Evolutionary conservation across 192 early-diverging fungal species (phyloP).

Genomic region (Linnemannia exigua): DNA sequence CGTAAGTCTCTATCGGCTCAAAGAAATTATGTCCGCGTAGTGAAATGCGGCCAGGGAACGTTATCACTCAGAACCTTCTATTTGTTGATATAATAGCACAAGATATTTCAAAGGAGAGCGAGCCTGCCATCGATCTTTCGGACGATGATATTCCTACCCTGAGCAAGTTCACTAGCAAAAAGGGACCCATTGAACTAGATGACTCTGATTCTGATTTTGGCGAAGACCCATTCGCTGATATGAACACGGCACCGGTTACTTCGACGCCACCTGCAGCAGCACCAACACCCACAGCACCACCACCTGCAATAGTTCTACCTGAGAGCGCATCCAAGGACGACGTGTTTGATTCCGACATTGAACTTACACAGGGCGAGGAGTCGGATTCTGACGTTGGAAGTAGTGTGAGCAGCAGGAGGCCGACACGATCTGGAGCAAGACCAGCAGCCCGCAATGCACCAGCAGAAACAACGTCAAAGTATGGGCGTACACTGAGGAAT

Average conservation of each 20-base stretch:
- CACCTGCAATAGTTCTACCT: not conserved
- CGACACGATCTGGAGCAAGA: not conserved
- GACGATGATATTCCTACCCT: slow-evolving; percentile 37
- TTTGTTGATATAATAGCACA: not conserved
- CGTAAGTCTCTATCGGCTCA: not conserved
- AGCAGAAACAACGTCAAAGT: not conserved
- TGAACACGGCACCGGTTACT: not conserved
- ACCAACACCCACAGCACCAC: not conserved
- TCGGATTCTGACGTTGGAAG: not conserved
- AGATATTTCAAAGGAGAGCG: not conserved
- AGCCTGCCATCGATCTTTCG: slow-evolving; percentile 3
- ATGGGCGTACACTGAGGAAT: slow-evolving; percentile 3
- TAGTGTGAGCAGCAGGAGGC: not conserved
- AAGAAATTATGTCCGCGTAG: not conserved
- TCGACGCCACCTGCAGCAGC: not conserved
- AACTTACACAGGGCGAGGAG: not conserved
- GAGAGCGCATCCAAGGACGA: not conserved
- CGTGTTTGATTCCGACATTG: not conserved
- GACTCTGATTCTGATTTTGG: slow-evolving; percentile 50
- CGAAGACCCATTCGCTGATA: slow-evolving; percentile 27
- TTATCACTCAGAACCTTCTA: not conserved
- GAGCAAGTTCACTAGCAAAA: slow-evolving; percentile 16
- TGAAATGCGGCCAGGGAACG: not conserved
- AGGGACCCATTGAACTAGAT: slow-evolving; percentile 2
- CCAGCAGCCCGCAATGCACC: not conserved